phyloP scores from a whole-genome alignment of 768 basidiomycete genomes.

The Coprinopsis sp. region DNA sequence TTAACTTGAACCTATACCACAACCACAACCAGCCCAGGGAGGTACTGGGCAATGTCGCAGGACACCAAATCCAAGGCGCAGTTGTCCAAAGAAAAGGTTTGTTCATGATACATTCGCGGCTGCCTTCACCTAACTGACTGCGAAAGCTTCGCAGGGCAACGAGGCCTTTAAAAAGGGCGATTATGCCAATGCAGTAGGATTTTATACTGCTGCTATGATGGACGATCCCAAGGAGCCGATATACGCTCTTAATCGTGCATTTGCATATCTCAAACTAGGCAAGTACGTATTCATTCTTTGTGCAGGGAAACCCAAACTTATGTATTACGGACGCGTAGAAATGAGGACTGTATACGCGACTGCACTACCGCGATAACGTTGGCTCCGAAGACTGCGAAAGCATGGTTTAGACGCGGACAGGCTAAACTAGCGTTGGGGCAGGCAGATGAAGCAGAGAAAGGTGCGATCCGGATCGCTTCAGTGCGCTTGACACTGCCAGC shows the following conservation, averaged over 20 bases:
- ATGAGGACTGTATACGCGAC: slow-evolving; percentile 78
- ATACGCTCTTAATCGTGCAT: slow-evolving; percentile 82
- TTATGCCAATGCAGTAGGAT: slow-evolving; percentile 74
- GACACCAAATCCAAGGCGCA: slow-evolving; percentile 25
- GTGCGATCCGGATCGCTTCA: slow-evolving; percentile 32
- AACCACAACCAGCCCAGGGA: too few species aligned
- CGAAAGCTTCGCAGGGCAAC: slow-evolving; percentile 60
- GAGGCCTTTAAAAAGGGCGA: slow-evolving; percentile 77
- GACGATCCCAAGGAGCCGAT: slow-evolving; percentile 69
- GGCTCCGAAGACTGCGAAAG: slow-evolving; percentile 65
- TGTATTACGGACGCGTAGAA: slow-evolving; percentile 34
- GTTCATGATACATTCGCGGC: slow-evolving; percentile 2
- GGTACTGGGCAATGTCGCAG: too few species aligned
- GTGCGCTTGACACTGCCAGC: neutral
- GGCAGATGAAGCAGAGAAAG: slow-evolving; percentile 54
- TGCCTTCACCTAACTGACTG: neutral
- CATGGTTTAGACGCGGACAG: slow-evolving; percentile 72
- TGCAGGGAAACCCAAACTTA: too few species aligned
- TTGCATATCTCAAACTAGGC: slow-evolving; percentile 89
- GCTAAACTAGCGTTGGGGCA: slow-evolving; percentile 57
- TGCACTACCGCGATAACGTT: slow-evolving; percentile 61
- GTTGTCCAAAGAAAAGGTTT: slow-evolving; percentile 34
- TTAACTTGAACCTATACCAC: too few species aligned
- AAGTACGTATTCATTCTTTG: slow-evolving; percentile 63
- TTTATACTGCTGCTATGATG: slow-evolving; percentile 79